Conservation (phyloP, 2,329 filamentous ascomycete species). For the Xylaria sp. region DNA sequence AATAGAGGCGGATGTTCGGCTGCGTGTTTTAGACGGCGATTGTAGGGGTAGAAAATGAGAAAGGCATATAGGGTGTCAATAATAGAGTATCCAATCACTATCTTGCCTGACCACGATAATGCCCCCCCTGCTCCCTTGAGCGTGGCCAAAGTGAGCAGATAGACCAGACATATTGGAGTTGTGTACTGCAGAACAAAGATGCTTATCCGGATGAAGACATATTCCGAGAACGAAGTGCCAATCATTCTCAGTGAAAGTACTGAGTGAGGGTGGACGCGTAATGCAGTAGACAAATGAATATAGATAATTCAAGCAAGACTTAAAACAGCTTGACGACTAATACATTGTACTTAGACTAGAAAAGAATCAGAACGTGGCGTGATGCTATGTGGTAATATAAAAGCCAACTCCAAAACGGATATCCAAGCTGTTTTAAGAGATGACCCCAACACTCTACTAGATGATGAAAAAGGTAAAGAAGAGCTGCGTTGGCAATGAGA, state of each 20-base stretch:
- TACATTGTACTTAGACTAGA: background rate
- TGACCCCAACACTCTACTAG: background rate
- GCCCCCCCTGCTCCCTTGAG: constrained; percentile 32
- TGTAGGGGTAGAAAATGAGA: constrained; percentile 56
- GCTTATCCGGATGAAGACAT: constrained; percentile 57
- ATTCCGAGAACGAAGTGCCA: constrained; percentile 50
- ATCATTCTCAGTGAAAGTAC: constrained; percentile 42
- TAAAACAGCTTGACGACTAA: background rate
- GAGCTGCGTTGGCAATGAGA: background rate
- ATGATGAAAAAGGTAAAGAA: background rate
- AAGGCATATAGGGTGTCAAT: constrained; percentile 57
- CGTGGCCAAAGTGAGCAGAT: constrained; percentile 45
- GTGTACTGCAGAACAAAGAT: constrained; percentile 58
- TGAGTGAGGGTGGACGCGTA: background rate
- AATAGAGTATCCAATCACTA: constrained; percentile 48
- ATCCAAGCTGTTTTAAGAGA: background rate
- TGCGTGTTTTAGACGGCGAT: constrained; percentile 50
- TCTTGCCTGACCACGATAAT: constrained; percentile 36
- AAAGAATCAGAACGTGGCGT: background rate
- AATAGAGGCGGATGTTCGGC: constrained; percentile 56
- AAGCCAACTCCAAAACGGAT: background rate
- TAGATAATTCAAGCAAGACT: background rate
- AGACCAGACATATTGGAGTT: constrained; percentile 52
- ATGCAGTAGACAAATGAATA: background rate
- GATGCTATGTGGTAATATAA: background rate